A percentile compares a stretch with the other conserved stretches of the same genome.
Conservation (phyloP, 2,329 filamentous ascomycete species). For the Pseudogymnoascus sp. region DNA sequence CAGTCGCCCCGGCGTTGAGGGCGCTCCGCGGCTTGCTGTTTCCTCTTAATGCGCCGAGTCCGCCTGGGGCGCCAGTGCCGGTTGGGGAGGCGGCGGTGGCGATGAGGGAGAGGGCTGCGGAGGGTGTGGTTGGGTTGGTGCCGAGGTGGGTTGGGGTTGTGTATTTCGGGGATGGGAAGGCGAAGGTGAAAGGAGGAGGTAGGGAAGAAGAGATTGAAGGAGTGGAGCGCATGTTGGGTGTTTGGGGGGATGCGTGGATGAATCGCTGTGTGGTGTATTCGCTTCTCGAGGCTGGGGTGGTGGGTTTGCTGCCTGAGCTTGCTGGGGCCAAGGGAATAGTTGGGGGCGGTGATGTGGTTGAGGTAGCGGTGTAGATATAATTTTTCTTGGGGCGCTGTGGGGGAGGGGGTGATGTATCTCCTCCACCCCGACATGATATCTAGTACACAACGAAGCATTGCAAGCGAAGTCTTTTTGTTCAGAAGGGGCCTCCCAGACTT, state of each 20-base stretch:
- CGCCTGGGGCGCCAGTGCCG: constrained; percentile 52
- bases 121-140: constrained; percentile 41
- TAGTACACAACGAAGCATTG: not conserved
- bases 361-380: not conserved
- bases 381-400: not conserved
- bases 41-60: constrained; percentile 70
- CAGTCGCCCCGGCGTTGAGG: constrained; percentile 40
- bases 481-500: constrained; percentile 5
- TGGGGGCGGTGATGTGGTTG: constrained; percentile 51
- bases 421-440: not conserved
- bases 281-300: constrained; percentile 72
- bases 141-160: constrained; percentile 30
- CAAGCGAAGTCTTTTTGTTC: not conserved
- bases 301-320: constrained; percentile 77
- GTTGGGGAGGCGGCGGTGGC: constrained; percentile 42
- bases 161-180: constrained; percentile 36
- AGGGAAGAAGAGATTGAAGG: constrained; percentile 25
- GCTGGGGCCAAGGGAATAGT: constrained; percentile 61
- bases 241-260: constrained; percentile 75
- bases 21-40: constrained; percentile 72
- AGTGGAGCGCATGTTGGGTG: constrained; percentile 53
- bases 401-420: not conserved
- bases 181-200: constrained; percentile 20
- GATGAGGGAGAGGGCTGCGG: constrained; percentile 60
- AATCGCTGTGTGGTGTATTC: constrained; percentile 88